phyloP scores from a whole-genome alignment of 2,329 filamentous ascomycete species.

The Penicillium sp. region DNA sequence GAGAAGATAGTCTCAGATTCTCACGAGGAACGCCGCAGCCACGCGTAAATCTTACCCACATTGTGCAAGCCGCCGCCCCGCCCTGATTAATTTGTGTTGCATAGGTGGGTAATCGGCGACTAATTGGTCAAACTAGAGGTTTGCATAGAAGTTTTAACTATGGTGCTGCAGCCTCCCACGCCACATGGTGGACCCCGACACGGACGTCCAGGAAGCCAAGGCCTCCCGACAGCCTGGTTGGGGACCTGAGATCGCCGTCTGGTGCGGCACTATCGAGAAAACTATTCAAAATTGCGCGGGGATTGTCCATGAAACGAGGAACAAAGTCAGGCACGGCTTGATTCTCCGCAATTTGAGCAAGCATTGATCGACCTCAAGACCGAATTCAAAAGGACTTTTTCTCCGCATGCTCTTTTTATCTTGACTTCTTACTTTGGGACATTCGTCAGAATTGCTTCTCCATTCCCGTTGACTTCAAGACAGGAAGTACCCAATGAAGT shows the following conservation, averaged over 20 bases:
- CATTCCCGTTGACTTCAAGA: not conserved
- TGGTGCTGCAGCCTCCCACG: not conserved
- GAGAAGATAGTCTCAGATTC: constrained; percentile 10
- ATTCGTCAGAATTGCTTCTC: not conserved
- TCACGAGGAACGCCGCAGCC: constrained; percentile 11
- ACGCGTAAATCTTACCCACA: constrained; percentile 12
- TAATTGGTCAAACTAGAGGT: constrained; percentile 8
- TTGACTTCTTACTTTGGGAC: too few species aligned
- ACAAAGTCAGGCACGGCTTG: constrained; percentile 11
- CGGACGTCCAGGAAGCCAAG: not conserved
- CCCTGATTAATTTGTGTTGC: constrained; percentile 8
- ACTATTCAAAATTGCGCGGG: constrained; percentile 16
- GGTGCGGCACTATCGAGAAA: constrained; percentile 17
- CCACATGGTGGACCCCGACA: constrained; percentile 12
- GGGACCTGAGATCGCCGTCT: constrained; percentile 9
- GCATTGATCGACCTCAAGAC: not conserved
- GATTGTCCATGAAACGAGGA: not conserved
- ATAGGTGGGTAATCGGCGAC: constrained; percentile 11
- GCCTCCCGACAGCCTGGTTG: not conserved
- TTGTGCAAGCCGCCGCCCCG: constrained; percentile 2
- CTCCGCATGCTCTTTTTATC: constrained; percentile 5
- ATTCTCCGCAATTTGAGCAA: constrained; percentile 9
- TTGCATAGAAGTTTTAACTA: constrained; percentile 9
- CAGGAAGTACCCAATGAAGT: not conserved
- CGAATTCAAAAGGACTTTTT: constrained; percentile 12